Base-by-base conservation (phyloP, 164 flowering plant genomes). In the Santalum album region DNA sequence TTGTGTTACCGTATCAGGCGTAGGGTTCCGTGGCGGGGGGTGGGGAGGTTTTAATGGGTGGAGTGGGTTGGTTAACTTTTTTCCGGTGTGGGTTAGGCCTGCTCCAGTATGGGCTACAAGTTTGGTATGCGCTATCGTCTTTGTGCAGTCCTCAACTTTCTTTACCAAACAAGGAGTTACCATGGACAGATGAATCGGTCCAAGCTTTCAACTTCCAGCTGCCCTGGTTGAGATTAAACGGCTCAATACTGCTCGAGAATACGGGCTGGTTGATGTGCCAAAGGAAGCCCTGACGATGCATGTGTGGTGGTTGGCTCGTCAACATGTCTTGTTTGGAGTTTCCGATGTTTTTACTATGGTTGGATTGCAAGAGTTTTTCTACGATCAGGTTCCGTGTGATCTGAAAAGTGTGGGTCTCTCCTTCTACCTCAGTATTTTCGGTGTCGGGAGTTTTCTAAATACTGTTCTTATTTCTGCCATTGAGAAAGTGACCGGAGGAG, bases 81-180 rank as follows among this genome's bases (percentile, higher is more conserved):
- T n/a, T n/a, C n/a, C n/a, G n/a, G n/a, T n/a, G n/a, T n/a, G n/a
- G n/a, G n/a, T n/a, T n/a, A 55, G 70, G 49, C 69, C 67, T 11
- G 49, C 59, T 19, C 74, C 72, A 16, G 67, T 73, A 56, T 69
- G 77, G 74, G 25, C 56, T 4, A 52, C 70, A 21, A 29, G 69
- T 55, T 35, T 70, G 61, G 49, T 65, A 1, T 67, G 63, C 60
- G 74, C 74, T 12, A 51, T 67, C 43, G 74, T 66, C 7, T 61
- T 61, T 48, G 68, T 70, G 36, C 78, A 73, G 40, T 34, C 65
- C 15, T 40, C 65, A 20, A 73, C 78, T 42, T 65, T 73, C 65
- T 73, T 70, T 12, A 70, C 74, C 15, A 73, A 73, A 54, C 74
- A 73, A 67, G 78, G 68, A 55, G 43, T 52, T n/a, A 71, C 73